These are phyloP conservation scores for Pyricularia pennisetigena DNA, from an alignment of 2,329 filamentous ascomycete genomes.

Conservation along the genomic window DNA sequence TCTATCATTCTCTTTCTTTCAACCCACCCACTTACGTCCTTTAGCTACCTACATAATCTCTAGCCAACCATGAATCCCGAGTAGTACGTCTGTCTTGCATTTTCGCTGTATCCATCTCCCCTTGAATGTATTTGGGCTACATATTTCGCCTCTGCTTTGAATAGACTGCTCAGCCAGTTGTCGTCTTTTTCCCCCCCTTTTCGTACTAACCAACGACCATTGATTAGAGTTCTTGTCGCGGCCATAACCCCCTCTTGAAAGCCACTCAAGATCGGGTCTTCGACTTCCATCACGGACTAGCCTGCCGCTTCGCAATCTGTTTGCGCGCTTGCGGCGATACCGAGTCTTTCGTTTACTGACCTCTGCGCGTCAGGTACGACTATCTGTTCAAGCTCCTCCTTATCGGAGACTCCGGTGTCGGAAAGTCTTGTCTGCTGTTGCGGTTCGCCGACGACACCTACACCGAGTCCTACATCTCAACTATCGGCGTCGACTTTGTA, in stretches of 20 bases:
- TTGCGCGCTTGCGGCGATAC: not conserved
- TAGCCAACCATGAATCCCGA: constrained; percentile 73
- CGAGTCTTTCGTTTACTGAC: constrained; percentile 6
- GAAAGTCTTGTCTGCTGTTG: constrained; percentile 97
- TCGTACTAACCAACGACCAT: constrained; percentile 3
- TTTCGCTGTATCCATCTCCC: not conserved
- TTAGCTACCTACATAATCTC: constrained; percentile 1
- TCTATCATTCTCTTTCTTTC: constrained; percentile 1
- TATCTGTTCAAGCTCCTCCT: constrained; percentile 99
- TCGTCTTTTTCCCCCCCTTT: constrained; percentile 4
- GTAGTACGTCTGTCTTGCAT: constrained; percentile 47
- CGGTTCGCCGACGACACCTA: constrained; percentile 99
- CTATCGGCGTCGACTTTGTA: constrained; percentile 98
- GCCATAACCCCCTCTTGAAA: not conserved
- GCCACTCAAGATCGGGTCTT: not conserved
- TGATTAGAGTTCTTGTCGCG: not conserved
- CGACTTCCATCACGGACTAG: not conserved
- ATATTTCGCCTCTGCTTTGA: constrained; percentile 8
- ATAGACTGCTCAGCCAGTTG: not conserved
- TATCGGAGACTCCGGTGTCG: constrained; percentile 99
- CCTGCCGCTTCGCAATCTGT: not conserved
- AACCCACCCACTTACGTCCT: constrained; percentile 4
- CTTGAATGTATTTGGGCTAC: not conserved
- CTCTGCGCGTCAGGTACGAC: constrained; percentile 70
- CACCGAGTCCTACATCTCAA: constrained; percentile 99